These are phyloP conservation scores for Aspergillus haitiensis DNA, from an alignment of 495 filamentous ascomycete species.

Conservation along the genomic window DNA sequence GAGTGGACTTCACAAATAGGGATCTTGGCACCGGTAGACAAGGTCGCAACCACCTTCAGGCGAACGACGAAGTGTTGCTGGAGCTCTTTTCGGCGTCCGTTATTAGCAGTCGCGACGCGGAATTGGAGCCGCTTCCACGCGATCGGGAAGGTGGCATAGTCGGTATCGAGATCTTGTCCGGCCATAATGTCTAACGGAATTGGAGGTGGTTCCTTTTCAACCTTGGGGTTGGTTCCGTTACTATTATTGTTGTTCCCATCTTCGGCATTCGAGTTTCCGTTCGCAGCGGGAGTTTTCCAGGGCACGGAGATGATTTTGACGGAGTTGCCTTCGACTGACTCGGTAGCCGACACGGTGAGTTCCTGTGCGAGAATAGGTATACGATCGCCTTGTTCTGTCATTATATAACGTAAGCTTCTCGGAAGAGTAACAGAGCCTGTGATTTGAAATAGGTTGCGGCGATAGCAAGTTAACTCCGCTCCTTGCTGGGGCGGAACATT, in stretches of 20 bases:
- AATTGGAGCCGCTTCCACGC: constrained; percentile 92
- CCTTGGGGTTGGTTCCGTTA: constrained; percentile 55
- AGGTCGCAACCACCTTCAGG: constrained; percentile 68
- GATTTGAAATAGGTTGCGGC: constrained; percentile 87
- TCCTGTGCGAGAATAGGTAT: constrained; percentile 73
- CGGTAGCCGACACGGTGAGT: constrained; percentile 79
- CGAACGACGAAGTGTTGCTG: constrained; percentile 81
- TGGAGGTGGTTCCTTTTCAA: constrained; percentile 64
- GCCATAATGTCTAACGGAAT: constrained; percentile 72
- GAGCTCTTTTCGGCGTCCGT: constrained; percentile 74
- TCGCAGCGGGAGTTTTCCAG: constrained; percentile 81
- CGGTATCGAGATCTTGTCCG: constrained; percentile 74
- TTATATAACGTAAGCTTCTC: constrained; percentile 65
- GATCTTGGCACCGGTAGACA: constrained; percentile 67
- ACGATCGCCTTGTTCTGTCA: constrained; percentile 76
- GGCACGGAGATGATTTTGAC: constrained; percentile 92
- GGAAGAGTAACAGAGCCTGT: constrained; percentile 79
- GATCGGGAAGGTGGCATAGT: constrained; percentile 78
- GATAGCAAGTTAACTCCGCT: constrained; percentile 87
- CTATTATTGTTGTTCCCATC: constrained; percentile 39
- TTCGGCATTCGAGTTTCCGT: constrained; percentile 52
- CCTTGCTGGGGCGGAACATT: constrained; percentile 59
- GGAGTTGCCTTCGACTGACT: constrained; percentile 82
- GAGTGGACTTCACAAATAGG: constrained; percentile 71
- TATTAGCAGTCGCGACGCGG: constrained; percentile 85